Conservation (phyloP, 2,329 filamentous ascomycete genomes). For the Fusarium nodosum region DNA sequence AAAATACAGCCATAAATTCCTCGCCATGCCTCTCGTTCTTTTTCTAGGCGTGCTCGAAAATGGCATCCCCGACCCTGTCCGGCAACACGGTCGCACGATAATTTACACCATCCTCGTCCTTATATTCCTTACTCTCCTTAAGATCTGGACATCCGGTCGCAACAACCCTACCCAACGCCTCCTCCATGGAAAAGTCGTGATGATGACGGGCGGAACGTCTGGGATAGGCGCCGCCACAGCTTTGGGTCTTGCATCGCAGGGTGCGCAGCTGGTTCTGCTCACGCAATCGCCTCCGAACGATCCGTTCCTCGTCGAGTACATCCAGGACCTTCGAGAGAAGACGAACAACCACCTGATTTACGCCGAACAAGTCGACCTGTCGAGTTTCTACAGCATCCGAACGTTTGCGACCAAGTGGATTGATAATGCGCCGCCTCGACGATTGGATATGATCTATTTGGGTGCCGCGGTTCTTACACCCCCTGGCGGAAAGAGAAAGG, state of each 20-base stretch:
- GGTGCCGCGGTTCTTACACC: constrained; percentile 85
- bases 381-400: constrained; percentile 89
- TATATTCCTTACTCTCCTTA: constrained; percentile 64
- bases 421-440: constrained; percentile 89
- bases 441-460: constrained; percentile 91
- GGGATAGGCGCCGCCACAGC: constrained; percentile 87
- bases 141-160: constrained; percentile 83
- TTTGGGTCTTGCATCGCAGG: constrained; percentile 79
- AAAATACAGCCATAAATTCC: constrained; percentile 17
- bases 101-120: constrained; percentile 56
- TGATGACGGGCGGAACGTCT: constrained; percentile 95
- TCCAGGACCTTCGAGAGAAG: constrained; percentile 83
- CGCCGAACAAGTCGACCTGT: constrained; percentile 92
- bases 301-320: constrained; percentile 90
- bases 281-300: constrained; percentile 86
- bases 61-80: constrained; percentile 65
- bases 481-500: constrained; percentile 68
- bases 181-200: constrained; percentile 93
- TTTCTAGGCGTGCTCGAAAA: constrained; percentile 61
- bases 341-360: constrained; percentile 91
- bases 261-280: constrained; percentile 91
- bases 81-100: constrained; percentile 60
- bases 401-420: constrained; percentile 98
- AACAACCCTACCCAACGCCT: constrained; percentile 80
- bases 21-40: constrained; percentile 67